Percentiles rank a stretch among this genome's conserved stretches.
These are phyloP conservation scores for Corylus americana DNA, from an alignment of 306 rosid genomes.

Conservation along the genomic window DNA sequence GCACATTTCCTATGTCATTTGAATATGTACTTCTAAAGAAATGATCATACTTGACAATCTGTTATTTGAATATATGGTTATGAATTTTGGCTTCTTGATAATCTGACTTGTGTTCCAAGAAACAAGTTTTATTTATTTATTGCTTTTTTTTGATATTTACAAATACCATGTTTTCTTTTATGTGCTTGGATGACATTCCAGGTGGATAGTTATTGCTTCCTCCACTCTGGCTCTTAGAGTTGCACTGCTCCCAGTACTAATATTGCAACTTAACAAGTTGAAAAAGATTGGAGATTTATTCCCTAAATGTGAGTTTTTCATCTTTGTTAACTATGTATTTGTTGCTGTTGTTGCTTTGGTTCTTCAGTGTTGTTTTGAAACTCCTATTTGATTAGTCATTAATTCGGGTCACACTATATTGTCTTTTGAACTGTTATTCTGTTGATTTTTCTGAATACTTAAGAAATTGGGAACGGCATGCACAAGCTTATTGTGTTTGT, in stretches of 20 bases:
- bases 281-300: conserved; percentile 53
- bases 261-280: conserved; percentile 61
- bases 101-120: background rate
- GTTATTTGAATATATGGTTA: background rate
- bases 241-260: conserved; percentile 51
- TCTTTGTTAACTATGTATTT: conserved; percentile 7
- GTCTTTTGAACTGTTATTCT: background rate
- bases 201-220: conserved; percentile 78
- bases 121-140: background rate
- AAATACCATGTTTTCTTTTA: background rate
- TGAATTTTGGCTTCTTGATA: background rate
- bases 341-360: background rate
- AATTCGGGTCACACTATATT: background rate
- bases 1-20: background rate
- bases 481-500: background rate
- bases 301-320: conserved; percentile 67
- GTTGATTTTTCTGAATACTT: background rate
- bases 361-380: background rate
- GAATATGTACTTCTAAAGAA: too few relatives aligned
- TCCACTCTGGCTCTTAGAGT: conserved; percentile 77
- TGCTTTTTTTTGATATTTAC: too few relatives aligned
- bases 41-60: too few relatives aligned
- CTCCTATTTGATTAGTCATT: background rate
- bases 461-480: background rate
- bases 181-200: conserved; percentile 27